These are phyloP conservation scores for Neonectria faginata DNA, from an alignment of 2,329 filamentous ascomycete genomes.

Conservation along the genomic window DNA sequence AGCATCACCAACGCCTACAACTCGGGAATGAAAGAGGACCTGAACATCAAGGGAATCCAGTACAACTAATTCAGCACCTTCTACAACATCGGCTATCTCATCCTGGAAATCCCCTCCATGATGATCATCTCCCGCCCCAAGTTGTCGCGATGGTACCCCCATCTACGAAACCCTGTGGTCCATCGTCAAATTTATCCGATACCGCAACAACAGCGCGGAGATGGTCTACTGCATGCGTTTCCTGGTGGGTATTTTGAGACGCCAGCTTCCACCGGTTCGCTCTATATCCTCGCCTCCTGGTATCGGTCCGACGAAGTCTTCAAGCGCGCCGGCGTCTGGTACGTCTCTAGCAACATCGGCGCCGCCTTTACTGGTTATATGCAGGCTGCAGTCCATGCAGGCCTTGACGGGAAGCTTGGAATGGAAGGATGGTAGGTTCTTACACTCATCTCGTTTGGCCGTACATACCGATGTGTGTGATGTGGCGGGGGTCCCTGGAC, in stretches of 20 bases:
- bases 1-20: slow-evolving; percentile 54
- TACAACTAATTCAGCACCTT: slow-evolving; percentile 44
- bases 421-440: slow-evolving; percentile 33
- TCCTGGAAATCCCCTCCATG: slow-evolving; percentile 43
- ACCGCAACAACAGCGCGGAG: slow-evolving; percentile 19
- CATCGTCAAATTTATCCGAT: slow-evolving; percentile 28
- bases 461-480: no score
- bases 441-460: no score
- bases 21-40: slow-evolving; percentile 54
- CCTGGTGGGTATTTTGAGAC: slow-evolving; percentile 39
- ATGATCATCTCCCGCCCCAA: slow-evolving; percentile 42
- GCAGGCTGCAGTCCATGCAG: slow-evolving; percentile 35
- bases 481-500: no score
- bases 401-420: slow-evolving; percentile 31
- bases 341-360: slow-evolving; percentile 46
- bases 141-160: slow-evolving; percentile 25
- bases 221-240: slow-evolving; percentile 35
- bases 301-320: slow-evolving; percentile 54
- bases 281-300: slow-evolving; percentile 51
- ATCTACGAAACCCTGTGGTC: slow-evolving; percentile 32
- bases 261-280: slow-evolving; percentile 35
- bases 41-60: slow-evolving; percentile 50
- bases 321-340: slow-evolving; percentile 64
- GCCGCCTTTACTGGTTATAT: slow-evolving; percentile 35
- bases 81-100: slow-evolving; percentile 46